Evolutionary conservation across 352 stramenopile genomes (phyloP).

Genomic region (Pythium rhizo-oryzae): DNA sequence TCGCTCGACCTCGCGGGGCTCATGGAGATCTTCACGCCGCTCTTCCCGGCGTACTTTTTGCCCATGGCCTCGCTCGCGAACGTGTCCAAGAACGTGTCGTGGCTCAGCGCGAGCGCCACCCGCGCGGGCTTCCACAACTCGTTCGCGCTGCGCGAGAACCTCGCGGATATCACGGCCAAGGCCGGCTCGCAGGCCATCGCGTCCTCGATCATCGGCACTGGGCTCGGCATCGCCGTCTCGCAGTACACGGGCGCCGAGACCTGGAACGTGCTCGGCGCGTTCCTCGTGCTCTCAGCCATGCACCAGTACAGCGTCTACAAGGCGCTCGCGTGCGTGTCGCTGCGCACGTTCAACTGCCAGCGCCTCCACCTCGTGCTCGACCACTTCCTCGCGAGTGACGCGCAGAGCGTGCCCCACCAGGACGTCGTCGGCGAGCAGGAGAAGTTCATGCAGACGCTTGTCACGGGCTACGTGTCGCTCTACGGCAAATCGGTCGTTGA

Average conservation of each 20-base stretch:
- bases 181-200: slow-evolving; percentile 94
- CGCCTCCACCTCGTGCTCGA: slow-evolving; percentile 57
- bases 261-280: slow-evolving; percentile 50
- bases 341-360: slow-evolving; percentile 74
- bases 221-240: slow-evolving; percentile 66
- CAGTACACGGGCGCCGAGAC: slow-evolving; percentile 59
- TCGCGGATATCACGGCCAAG: slow-evolving; percentile 97
- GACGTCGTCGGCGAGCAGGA: slow-evolving; percentile 48
- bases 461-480: slow-evolving; percentile 56
- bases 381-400: slow-evolving; percentile 42
- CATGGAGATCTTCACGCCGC: slow-evolving; percentile 91
- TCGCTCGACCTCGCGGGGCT: slow-evolving; percentile 91
- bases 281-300: slow-evolving; percentile 48
- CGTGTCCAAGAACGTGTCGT: slow-evolving; percentile 97
- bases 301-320: slow-evolving; percentile 68
- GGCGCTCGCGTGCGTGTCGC: slow-evolving; percentile 55
- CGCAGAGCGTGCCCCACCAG: slow-evolving; percentile 19
- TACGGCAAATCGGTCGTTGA: slow-evolving; percentile 51
- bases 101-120: slow-evolving; percentile 93
- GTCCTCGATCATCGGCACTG: slow-evolving; percentile 86
- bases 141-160: slow-evolving; percentile 88
- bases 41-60: slow-evolving; percentile 85
- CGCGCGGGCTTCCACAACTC: slow-evolving; percentile 95
- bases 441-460: slow-evolving; percentile 56
- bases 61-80: slow-evolving; percentile 89